These are phyloP conservation scores for Phytopythium litorale DNA, from an alignment of 352 stramenopile species.

Conservation along the genomic window DNA sequence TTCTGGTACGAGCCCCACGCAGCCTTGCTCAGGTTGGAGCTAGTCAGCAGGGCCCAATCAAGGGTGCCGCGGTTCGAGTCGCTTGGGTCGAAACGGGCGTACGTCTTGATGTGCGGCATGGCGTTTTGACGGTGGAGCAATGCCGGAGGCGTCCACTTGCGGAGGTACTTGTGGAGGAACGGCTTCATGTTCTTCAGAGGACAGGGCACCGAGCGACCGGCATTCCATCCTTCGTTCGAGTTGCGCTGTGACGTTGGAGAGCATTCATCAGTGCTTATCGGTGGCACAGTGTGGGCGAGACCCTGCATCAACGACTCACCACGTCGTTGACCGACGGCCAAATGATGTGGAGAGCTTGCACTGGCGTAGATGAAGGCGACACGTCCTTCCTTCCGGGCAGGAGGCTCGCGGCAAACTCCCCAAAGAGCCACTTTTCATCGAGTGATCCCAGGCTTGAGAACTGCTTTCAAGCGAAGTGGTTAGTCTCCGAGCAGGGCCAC, in stretches of 20 bases:
- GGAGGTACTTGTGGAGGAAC: slow-evolving; percentile 82
- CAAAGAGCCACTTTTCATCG: slow-evolving; percentile 81
- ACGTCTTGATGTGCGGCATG: slow-evolving; percentile 86
- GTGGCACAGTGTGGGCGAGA: neutral
- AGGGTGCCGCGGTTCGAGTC: slow-evolving; percentile 22
- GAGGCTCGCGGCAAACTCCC: slow-evolving; percentile 64
- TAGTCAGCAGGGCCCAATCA: slow-evolving; percentile 78
- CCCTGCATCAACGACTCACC: slow-evolving; percentile 22
- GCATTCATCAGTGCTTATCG: neutral
- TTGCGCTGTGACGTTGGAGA: slow-evolving; percentile 37
- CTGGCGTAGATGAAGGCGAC: slow-evolving; percentile 21
- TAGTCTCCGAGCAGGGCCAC: neutral
- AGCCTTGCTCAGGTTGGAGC: slow-evolving; percentile 80
- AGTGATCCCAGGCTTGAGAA: slow-evolving; percentile 82
- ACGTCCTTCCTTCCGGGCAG: slow-evolving; percentile 39
- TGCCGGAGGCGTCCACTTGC: slow-evolving; percentile 63
- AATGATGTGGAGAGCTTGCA: slow-evolving; percentile 70
- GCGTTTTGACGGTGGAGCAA: slow-evolving; percentile 62
- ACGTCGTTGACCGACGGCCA: slow-evolving; percentile 81
- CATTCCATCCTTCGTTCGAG: slow-evolving; percentile 76
- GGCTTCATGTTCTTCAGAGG: slow-evolving; percentile 84
- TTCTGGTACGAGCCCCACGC: slow-evolving; percentile 78
- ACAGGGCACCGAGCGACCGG: slow-evolving; percentile 65
- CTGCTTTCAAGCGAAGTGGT: slow-evolving; percentile 14
- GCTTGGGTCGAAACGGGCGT: slow-evolving; percentile 52